A percentile compares a stretch with the other conserved stretches of the same genome.
These are phyloP conservation scores for Sporothrix brasiliensis DNA, from an alignment of 2,329 filamentous ascomycete species.

Conservation along the genomic window DNA sequence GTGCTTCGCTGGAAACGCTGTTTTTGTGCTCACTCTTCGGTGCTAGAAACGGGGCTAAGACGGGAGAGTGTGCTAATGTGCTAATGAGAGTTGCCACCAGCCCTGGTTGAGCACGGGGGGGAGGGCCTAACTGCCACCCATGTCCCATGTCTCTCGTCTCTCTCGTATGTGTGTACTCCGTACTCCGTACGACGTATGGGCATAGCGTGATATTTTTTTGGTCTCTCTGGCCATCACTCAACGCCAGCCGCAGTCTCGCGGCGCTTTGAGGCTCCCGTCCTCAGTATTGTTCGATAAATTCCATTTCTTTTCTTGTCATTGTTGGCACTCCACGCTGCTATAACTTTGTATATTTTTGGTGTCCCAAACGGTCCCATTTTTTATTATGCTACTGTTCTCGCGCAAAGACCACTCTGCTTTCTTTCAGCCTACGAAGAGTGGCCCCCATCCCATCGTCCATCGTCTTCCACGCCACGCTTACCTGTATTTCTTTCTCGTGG, in stretches of 20 bases:
- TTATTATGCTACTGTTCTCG: not conserved
- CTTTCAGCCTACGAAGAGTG: too few relatives aligned
- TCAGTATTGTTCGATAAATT: conserved; percentile 4
- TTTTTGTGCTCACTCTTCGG: not conserved
- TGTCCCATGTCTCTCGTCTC: not conserved
- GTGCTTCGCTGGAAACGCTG: not conserved
- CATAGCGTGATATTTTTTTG: too few relatives aligned
- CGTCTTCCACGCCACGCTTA: not conserved
- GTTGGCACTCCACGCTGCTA: not conserved
- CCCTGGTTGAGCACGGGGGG: not conserved
- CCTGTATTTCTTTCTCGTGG: not conserved
- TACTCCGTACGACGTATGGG: not conserved
- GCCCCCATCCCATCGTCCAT: not conserved
- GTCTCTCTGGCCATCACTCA: not conserved
- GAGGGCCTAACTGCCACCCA: not conserved
- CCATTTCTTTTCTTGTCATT: not conserved
- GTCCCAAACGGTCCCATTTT: conserved; percentile 8
- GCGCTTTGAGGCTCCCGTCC: not conserved
- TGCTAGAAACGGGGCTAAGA: conserved; percentile 20
- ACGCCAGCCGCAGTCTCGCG: not conserved
- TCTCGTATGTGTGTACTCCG: not conserved
- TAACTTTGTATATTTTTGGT: not conserved
- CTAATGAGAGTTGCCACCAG: conserved; percentile 18
- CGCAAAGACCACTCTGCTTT: too few relatives aligned
- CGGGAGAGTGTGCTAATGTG: conserved; percentile 8